These are phyloP conservation scores for Lodderomyces metapsilosis DNA, from an alignment of 1,139 yeast species.

Conservation along the genomic window DNA sequence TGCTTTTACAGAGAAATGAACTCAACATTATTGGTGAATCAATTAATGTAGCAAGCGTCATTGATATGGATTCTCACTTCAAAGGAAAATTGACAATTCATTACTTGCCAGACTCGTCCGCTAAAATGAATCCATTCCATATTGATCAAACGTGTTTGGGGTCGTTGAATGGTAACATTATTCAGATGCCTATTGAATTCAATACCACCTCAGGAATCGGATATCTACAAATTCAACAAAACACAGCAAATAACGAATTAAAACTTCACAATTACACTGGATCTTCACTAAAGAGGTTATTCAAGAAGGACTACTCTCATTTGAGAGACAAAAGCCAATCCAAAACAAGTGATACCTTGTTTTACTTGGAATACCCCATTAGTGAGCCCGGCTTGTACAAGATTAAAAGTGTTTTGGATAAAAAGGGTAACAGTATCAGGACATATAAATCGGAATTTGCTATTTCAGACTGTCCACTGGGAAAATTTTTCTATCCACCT, in stretches of 20 bases:
- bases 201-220: constrained; percentile 79
- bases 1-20: constrained; percentile 52
- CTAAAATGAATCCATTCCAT: constrained; percentile 73
- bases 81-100: constrained; percentile 84
- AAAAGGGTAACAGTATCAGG: constrained; percentile 61
- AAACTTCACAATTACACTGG: constrained; percentile 54
- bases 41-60: constrained; percentile 38
- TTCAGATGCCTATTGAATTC: constrained; percentile 69
- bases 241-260: constrained; percentile 53
- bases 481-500: constrained; percentile 43
- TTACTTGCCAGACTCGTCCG: constrained; percentile 89
- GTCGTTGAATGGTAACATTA: constrained; percentile 15
- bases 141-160: constrained; percentile 61
- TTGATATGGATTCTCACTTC: constrained; percentile 71
- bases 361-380: constrained; percentile 59
- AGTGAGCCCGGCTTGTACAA: constrained; percentile 71
- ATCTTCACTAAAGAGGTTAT: constrained; percentile 49
- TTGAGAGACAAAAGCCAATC: constrained; percentile 19
- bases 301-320: constrained; percentile 41
- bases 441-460: constrained; percentile 62
- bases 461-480: constrained; percentile 77
- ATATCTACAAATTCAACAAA: constrained; percentile 61
- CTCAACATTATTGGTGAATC: constrained; percentile 66
- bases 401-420: constrained; percentile 63
- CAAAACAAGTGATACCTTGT: constrained; percentile 28